Percentiles rank a stretch among this genome's conserved stretches.
Evolutionary conservation across 2,329 filamentous ascomycete species (phyloP).

Genomic region (Tolypocladium amazonense): DNA sequence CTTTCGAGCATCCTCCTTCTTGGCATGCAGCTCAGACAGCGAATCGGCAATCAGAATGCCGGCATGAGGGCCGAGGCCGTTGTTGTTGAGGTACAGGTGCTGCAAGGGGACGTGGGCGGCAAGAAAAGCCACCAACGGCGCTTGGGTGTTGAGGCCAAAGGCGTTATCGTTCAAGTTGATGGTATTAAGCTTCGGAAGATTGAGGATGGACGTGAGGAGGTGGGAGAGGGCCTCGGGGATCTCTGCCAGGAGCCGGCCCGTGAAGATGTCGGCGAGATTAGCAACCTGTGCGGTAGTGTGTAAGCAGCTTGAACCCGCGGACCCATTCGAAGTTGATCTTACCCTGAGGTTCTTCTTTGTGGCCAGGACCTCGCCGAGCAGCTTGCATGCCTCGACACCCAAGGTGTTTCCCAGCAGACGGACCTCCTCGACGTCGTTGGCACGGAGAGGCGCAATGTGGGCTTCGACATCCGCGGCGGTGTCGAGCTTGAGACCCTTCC

Average conservation of each 20-base stretch:
- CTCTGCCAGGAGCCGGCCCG: constrained; percentile 81
- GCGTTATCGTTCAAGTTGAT: constrained; percentile 97
- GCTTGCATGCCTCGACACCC: constrained; percentile 77
- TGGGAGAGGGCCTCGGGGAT: constrained; percentile 83
- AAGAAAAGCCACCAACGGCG: constrained; percentile 85
- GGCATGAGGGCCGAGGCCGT: constrained; percentile 85
- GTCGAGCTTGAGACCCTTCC: constrained; percentile 86
- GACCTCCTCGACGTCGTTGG: constrained; percentile 74
- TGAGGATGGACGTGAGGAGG: constrained; percentile 76
- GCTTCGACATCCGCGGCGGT: constrained; percentile 76
- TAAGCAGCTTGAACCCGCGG: background rate
- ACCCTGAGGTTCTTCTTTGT: constrained; percentile 77
- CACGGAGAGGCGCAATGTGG: constrained; percentile 66
- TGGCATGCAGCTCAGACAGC: constrained; percentile 68
- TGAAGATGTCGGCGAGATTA: constrained; percentile 97
- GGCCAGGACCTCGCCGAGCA: constrained; percentile 70
- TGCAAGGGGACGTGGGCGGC: constrained; percentile 79
- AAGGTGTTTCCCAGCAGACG: constrained; percentile 84
- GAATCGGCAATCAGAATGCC: constrained; percentile 84
- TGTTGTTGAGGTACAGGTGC: constrained; percentile 96
- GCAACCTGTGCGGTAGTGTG: constrained; percentile 42
- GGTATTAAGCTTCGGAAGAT: constrained; percentile 76
- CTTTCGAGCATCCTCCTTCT: constrained; percentile 70
- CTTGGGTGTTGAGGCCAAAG: constrained; percentile 90
- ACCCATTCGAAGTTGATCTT: constrained; percentile 11